Evolutionary conservation across 306 rosid genomes (phyloP), one percentile per base, ranked within the genome.

Genomic region (Geum urbanum): DNA sequence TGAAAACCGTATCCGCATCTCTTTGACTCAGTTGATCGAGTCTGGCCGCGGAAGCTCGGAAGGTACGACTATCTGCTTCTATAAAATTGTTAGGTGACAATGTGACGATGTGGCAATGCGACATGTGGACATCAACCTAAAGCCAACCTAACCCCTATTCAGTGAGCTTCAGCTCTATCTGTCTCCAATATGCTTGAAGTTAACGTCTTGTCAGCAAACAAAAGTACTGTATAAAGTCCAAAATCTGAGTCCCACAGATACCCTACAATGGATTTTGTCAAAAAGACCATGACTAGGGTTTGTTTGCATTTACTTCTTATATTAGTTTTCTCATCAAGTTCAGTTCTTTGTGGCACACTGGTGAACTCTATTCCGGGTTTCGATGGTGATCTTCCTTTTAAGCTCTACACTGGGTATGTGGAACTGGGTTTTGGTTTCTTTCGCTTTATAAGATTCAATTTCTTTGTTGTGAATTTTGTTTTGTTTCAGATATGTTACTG

Each of bases 301-400:
- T 39, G 56, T 45, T 53, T 73, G 39, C 45, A 73, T 41, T 22
- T 53, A 32, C 71, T 73, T 64, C 37, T 19, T 19, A 20, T 10
- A n/a, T 40, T 73, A 47, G 27, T 63, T 52, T 73, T 52, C 64
- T 63, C 55, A 39, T 64, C 35, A 16, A 63, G 44, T 10, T 13
- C 9, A 18, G 70, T 40, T 39, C 54, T 64, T 40, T 52, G 51
- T 15, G 76, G 61, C 51, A 65, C 72, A 0, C 44, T 66, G 22
- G 71, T 56, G 40, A 74, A 68, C 40, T 16, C 64, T 2, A 5
- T 74, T 18, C 78, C 78, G 5, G 78, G 78, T 7, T 74, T 66
- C 24, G 64, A 32, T 20, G 78, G 78, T 45, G 72, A 65, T 14
- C 78, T 74, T 16, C 78, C 78, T 15, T 74, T 74, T 24, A 74